phyloP scores from a whole-genome alignment of 768 basidiomycete species.

The Mycena rosella region DNA sequence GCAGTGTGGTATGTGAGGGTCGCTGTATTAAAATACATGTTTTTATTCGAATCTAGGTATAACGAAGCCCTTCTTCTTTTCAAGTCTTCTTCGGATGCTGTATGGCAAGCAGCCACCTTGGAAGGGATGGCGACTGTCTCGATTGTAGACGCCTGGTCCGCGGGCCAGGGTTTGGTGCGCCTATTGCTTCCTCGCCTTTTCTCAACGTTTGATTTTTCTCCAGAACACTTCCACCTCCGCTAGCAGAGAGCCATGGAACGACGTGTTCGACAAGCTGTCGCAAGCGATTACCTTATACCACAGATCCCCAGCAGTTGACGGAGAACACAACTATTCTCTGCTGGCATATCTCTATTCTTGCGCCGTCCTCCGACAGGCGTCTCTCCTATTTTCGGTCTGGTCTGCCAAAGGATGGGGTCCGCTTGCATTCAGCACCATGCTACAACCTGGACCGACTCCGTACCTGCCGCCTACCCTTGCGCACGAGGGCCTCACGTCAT shows the following conservation, averaged over 20 bases:
- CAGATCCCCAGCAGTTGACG: constrained; percentile 66
- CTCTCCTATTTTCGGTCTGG: constrained; percentile 84
- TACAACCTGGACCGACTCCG: constrained; percentile 72
- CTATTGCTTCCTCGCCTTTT: constrained; percentile 32
- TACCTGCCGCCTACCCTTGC: constrained; percentile 72
- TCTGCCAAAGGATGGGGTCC: constrained; percentile 91
- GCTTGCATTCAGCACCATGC: constrained; percentile 79
- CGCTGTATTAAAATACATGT: constrained; percentile 3
- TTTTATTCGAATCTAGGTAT: constrained; percentile 68
- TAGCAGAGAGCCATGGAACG: constrained; percentile 79
- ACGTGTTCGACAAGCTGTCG: constrained; percentile 78
- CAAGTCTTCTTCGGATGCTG: constrained; percentile 77
- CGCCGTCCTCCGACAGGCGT: constrained; percentile 78
- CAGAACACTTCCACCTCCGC: constrained; percentile 69
- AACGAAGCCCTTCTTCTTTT: constrained; percentile 86
- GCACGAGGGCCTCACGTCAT: constrained; percentile 57
- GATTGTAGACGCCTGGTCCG: constrained; percentile 88
- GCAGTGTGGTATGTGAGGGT: constrained; percentile 71
- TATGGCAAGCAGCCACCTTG: constrained; percentile 91
- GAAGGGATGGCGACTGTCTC: constrained; percentile 88
- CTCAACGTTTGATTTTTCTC: constrained; percentile 9
- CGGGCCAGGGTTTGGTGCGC: constrained; percentile 79
- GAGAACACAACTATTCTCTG: constrained; percentile 70
- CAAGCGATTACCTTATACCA: constrained; percentile 76
- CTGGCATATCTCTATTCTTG: constrained; percentile 76